Percentiles rank a stretch among this genome's conserved stretches.
Conservation (phyloP, 2,329 filamentous ascomycete species). For the Aureobasidium sp. region DNA sequence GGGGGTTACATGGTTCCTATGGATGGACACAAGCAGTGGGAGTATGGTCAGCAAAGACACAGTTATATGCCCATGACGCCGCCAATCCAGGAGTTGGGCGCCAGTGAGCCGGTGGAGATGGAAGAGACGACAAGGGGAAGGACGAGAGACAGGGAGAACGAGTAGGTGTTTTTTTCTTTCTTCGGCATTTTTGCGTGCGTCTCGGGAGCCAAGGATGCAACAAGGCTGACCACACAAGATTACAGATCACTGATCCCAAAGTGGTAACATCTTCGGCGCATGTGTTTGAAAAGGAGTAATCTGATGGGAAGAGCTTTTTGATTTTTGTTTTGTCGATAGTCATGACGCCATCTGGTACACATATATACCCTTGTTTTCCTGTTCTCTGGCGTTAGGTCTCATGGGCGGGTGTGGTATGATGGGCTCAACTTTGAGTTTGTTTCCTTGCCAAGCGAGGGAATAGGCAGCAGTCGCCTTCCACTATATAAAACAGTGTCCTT, state of each 20-base stretch:
- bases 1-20: neutral
- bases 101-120: neutral
- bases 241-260: neutral
- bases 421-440: too few species aligned
- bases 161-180: neutral
- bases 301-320: too few species aligned
- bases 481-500: too few species aligned
- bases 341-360: too few species aligned
- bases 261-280: neutral
- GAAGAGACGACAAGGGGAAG: neutral
- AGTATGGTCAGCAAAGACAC: neutral
- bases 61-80: neutral
- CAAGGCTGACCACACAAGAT: neutral
- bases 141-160: neutral
- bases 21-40: neutral
- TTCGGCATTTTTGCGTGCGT: too few species aligned
- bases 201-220: too few species aligned
- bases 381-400: too few species aligned
- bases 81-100: neutral
- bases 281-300: slow-evolving; percentile 4
- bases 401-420: too few species aligned
- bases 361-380: too few species aligned
- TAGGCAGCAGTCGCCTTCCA: too few species aligned
- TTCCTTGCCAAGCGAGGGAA: too few species aligned
- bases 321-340: too few species aligned